A percentile compares a stretch with the other conserved stretches of the same genome.
These are phyloP conservation scores for Priceomyces melissophilus DNA, from an alignment of 805 yeast genomes.

Conservation along the genomic window DNA sequence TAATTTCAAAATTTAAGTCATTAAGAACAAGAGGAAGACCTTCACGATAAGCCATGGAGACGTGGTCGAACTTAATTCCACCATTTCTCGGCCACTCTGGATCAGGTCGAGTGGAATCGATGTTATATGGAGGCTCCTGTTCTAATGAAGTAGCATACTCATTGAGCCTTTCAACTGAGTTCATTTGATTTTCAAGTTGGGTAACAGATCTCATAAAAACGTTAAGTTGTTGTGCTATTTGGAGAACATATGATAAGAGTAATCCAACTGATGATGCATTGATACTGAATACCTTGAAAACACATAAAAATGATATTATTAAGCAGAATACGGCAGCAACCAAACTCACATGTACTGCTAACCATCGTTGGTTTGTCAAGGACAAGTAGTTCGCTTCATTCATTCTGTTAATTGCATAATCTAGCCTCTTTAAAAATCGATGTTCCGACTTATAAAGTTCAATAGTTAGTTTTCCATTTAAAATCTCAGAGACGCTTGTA, in stretches of 20 bases:
- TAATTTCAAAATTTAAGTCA: conserved; percentile 37
- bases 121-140: conserved; percentile 59
- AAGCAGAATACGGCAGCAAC: conserved; percentile 50
- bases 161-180: conserved; percentile 68
- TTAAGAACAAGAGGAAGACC: conserved; percentile 54
- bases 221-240: conserved; percentile 55
- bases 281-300: conserved; percentile 15
- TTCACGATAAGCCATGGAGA: conserved; percentile 50
- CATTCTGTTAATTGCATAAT: conserved; percentile 50
- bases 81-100: conserved; percentile 49
- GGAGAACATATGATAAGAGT: conserved; percentile 58
- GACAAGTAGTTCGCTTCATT: conserved; percentile 64
- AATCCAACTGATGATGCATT: conserved; percentile 66
- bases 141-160: conserved; percentile 60
- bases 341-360: conserved; percentile 55
- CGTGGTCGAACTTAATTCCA: conserved; percentile 42
- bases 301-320: conserved; percentile 37
- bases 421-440: conserved; percentile 47
- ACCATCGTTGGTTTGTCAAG: conserved; percentile 68
- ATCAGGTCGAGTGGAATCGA: conserved; percentile 39
- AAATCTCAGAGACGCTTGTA: conserved; percentile 64
- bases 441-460: conserved; percentile 49
- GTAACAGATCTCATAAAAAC: conserved; percentile 63
- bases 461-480: conserved; percentile 63
- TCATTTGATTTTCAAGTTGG: conserved; percentile 73